Conservation (phyloP, 257 asterid genomes). For the Marsdenia floribunda region DNA sequence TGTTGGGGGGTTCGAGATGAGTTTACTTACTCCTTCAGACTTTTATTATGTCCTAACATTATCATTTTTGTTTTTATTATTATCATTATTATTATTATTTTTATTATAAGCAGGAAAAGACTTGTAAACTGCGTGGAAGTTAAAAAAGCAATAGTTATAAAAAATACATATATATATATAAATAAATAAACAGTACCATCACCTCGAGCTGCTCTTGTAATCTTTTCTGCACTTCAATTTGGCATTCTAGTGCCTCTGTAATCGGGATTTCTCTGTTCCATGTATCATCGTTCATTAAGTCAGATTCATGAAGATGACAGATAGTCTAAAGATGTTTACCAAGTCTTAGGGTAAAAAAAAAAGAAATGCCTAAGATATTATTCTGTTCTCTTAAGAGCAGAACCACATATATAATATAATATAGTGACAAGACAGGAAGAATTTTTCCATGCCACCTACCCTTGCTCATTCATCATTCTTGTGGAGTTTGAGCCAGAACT, state of each 20-base stretch:
- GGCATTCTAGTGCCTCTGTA: slow-evolving; percentile 55
- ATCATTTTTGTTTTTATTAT: too few relatives aligned
- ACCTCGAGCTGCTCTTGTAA: slow-evolving; percentile 88
- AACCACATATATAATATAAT: too few relatives aligned
- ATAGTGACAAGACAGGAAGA: not conserved
- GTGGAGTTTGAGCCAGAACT: slow-evolving; percentile 47
- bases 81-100: too few relatives aligned
- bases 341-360: not conserved
- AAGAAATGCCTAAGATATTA: too few relatives aligned
- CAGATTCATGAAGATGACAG: not conserved
- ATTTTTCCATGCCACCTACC: slow-evolving; percentile 29
- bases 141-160: not conserved
- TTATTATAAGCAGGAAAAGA: not conserved
- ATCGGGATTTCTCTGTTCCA: slow-evolving; percentile 58
- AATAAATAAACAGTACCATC: not conserved
- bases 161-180: too few relatives aligned
- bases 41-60: not conserved
- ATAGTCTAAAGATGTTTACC: not conserved
- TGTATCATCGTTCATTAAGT: slow-evolving; percentile 9
- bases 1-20: slow-evolving; percentile 18
- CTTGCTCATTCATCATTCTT: slow-evolving; percentile 42
- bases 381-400: too few relatives aligned
- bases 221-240: slow-evolving; percentile 69
- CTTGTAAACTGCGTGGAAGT: not conserved
- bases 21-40: not conserved